These are phyloP conservation scores for Falciphora oryzae DNA, from an alignment of 2,329 filamentous ascomycete species.

Conservation along the genomic window DNA sequence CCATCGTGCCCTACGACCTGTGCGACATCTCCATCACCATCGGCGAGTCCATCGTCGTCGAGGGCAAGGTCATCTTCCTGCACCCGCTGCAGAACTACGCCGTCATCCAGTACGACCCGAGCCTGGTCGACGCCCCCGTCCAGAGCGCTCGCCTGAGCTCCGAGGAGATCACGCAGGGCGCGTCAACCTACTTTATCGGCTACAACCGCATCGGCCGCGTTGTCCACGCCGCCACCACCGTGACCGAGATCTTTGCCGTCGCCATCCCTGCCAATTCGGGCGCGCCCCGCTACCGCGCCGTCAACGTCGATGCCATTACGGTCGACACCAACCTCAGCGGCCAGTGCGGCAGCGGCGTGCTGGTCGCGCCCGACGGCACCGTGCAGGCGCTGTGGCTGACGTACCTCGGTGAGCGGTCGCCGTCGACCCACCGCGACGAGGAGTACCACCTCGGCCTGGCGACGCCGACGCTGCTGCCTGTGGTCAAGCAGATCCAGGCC, in stretches of 20 bases:
- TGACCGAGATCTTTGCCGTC: slow-evolving; percentile 96
- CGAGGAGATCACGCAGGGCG: slow-evolving; percentile 82
- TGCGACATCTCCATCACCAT: slow-evolving; percentile 96
- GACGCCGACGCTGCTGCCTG: slow-evolving; percentile 80
- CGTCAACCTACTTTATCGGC: slow-evolving; percentile 94
- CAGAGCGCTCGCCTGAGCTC: slow-evolving; percentile 79
- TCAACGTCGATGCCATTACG: slow-evolving; percentile 95
- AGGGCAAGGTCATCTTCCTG: slow-evolving; percentile 90
- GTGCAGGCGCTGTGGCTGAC: slow-evolving; percentile 96
- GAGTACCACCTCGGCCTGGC: slow-evolving; percentile 94
- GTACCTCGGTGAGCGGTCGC: slow-evolving; percentile 84
- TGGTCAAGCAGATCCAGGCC: slow-evolving; percentile 79
- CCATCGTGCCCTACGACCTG: slow-evolving; percentile 91
- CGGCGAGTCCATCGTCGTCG: slow-evolving; percentile 90
- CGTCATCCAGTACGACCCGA: slow-evolving; percentile 90
- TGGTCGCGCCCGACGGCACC: slow-evolving; percentile 82
- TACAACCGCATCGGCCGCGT: slow-evolving; percentile 94
- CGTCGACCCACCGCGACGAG: slow-evolving; percentile 76
- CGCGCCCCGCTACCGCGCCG: slow-evolving; percentile 86
- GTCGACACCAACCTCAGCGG: slow-evolving; percentile 89
- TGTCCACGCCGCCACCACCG: slow-evolving; percentile 87
- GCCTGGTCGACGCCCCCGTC: slow-evolving; percentile 88
- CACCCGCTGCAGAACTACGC: slow-evolving; percentile 97
- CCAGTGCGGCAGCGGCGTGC: slow-evolving; percentile 89
- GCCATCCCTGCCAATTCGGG: slow-evolving; percentile 91